Conservation (phyloP, 371 early-diverging fungal species). For the Phascolomyces articulosus region DNA sequence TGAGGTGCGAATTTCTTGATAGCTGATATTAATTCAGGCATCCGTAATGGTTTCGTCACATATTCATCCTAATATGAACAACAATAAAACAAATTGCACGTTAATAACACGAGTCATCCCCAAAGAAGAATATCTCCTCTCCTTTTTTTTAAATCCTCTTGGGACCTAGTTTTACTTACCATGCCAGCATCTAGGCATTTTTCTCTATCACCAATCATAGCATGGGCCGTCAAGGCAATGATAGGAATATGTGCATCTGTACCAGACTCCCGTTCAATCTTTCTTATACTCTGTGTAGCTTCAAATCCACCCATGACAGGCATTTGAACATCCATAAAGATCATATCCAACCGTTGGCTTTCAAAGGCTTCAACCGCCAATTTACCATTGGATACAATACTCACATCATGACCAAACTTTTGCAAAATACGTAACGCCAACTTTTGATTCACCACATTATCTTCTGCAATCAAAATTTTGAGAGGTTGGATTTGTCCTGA, state of each 20-base stretch:
- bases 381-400: conserved; percentile 73
- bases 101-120: no score
- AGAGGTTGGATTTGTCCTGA: conserved; percentile 53
- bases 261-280: conserved; percentile 52
- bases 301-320: conserved; percentile 78
- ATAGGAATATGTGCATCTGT: conserved; percentile 65
- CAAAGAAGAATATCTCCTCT: no score
- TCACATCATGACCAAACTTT: conserved; percentile 71
- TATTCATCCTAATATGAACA: conserved; percentile 50
- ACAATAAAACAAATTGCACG: background rate
- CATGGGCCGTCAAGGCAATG: conserved; percentile 77
- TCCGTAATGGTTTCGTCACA: conserved; percentile 62
- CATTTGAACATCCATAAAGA: conserved; percentile 84
- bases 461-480: conserved; percentile 78
- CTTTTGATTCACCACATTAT: conserved; percentile 82
- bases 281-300: conserved; percentile 70
- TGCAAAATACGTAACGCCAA: conserved; percentile 73
- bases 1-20: conserved; percentile 52
- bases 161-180: no score
- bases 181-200: conserved; percentile 71
- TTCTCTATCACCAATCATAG: conserved; percentile 78
- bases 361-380: conserved; percentile 71
- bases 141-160: no score
- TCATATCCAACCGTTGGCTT: conserved; percentile 61
- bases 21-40: conserved; percentile 59